Conservation (phyloP, 768 basidiomycete species). For the Leucocoprinus sp. region DNA sequence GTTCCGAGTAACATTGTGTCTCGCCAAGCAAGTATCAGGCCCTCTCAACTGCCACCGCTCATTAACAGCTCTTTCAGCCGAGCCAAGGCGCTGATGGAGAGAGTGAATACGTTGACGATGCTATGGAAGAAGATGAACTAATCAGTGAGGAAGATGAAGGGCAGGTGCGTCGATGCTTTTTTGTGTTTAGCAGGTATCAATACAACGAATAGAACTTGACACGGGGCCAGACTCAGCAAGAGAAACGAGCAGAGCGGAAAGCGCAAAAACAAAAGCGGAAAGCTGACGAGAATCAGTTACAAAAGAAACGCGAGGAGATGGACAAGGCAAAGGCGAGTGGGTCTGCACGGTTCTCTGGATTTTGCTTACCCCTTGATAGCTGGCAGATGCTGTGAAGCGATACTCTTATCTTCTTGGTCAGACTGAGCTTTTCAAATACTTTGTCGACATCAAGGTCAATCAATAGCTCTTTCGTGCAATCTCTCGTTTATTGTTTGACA, state of each 20-base stretch:
- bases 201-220: constrained; percentile 11
- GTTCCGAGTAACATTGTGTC: constrained; percentile 89
- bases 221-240: constrained; percentile 23
- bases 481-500: constrained; percentile 20
- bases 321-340: constrained; percentile 72
- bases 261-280: constrained; percentile 45
- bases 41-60: constrained; percentile 1
- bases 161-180: constrained; percentile 20
- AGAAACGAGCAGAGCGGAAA: constrained; percentile 25
- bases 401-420: constrained; percentile 98
- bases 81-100: constrained; percentile 71
- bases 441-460: constrained; percentile 88
- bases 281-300: constrained; percentile 61
- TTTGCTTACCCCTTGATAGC: constrained; percentile 31
- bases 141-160: constrained; percentile 43
- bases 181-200: constrained; percentile 2
- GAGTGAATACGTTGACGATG: constrained; percentile 61
- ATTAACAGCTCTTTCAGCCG: constrained; percentile 22
- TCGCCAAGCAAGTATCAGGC: constrained; percentile 51
- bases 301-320: constrained; percentile 71
- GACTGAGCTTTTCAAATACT: constrained; percentile 97
- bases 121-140: constrained; percentile 54
- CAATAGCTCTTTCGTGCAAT: not conserved
- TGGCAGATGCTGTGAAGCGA: constrained; percentile 89
- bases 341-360: not conserved